Evolutionary conservation across 2,329 filamentous ascomycete genomes (phyloP).

Genomic region (Metarhizium robertsii): DNA sequence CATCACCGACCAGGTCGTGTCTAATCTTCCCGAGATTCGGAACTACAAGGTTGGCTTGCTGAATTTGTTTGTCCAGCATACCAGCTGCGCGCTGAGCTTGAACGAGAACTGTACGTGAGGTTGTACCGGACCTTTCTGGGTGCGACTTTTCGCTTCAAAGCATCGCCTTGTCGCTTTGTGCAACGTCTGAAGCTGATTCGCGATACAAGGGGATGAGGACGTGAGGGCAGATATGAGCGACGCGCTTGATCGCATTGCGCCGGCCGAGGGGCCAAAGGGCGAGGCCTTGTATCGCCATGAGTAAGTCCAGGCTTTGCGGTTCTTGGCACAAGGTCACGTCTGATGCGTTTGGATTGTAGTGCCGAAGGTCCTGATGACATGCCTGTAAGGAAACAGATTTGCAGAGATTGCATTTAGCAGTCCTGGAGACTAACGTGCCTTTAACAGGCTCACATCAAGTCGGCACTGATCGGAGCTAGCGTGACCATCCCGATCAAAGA

Average conservation of each 20-base stretch:
- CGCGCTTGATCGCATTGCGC: conserved; percentile 82
- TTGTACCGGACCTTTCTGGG: too few relatives aligned
- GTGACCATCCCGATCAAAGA: conserved; percentile 86
- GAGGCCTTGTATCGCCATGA: conserved; percentile 70
- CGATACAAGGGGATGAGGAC: conserved; percentile 52
- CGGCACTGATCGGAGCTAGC: conserved; percentile 76
- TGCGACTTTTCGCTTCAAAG: too few relatives aligned
- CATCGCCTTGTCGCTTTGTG: too few relatives aligned
- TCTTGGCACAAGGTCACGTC: not conserved
- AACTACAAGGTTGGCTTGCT: conserved; percentile 79
- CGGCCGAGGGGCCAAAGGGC: conserved; percentile 63
- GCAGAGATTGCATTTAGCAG: not conserved
- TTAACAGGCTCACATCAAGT: conserved; percentile 79
- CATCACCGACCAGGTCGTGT: conserved; percentile 66
- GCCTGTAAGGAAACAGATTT: conserved; percentile 50
- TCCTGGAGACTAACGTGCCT: not conserved
- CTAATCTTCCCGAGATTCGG: conserved; percentile 67
- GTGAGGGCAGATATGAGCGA: conserved; percentile 93
- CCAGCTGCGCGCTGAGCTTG: conserved; percentile 77
- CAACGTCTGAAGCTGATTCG: not conserved
- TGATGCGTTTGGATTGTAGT: conserved; percentile 21
- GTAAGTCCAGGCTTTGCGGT: conserved; percentile 14
- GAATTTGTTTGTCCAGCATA: conserved; percentile 92
- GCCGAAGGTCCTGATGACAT: conserved; percentile 91
- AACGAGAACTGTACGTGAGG: conserved; percentile 69